Percentiles rank a stretch among this genome's conserved stretches.
Evolutionary conservation across 192 early-diverging fungal species (phyloP).

Genomic region (Coemansia sp.): DNA sequence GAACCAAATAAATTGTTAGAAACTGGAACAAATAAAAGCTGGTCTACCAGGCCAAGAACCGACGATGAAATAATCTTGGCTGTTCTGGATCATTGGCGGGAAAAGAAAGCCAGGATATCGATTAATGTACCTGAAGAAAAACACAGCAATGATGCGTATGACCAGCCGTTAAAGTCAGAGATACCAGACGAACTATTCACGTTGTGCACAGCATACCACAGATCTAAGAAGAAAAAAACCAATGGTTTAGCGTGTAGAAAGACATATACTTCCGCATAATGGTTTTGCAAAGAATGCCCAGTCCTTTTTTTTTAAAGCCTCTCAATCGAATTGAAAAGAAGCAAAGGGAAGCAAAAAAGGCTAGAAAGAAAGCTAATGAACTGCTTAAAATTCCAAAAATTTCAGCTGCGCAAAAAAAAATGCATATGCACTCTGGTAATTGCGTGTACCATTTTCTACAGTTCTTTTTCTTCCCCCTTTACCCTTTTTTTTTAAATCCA

Average conservation of each 20-base stretch:
- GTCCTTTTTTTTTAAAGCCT: background rate
- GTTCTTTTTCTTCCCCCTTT: background rate
- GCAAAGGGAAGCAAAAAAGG: background rate
- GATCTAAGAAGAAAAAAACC: too few relatives aligned
- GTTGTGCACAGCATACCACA: background rate
- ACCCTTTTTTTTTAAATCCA: background rate
- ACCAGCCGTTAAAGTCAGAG: background rate
- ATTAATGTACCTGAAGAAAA: background rate
- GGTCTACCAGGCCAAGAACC: background rate
- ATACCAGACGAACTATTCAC: constrained; percentile 8
- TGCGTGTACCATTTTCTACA: background rate
- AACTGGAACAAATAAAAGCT: background rate
- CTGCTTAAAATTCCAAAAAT: too few relatives aligned
- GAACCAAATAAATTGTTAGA: background rate
- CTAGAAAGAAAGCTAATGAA: too few relatives aligned
- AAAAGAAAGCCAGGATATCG: background rate
- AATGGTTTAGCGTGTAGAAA: too few relatives aligned
- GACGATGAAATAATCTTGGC: background rate
- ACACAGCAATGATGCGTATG: too few relatives aligned
- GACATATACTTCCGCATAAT: too few relatives aligned
- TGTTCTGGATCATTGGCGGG: background rate
- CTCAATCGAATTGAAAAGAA: too few relatives aligned
- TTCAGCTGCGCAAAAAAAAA: background rate
- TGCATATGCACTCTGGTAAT: background rate
- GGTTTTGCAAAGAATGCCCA: constrained; percentile 5